Base-by-base conservation (phyloP, 139 green algal species). In the Auxenochlorella pyrenoidosa region DNA sequence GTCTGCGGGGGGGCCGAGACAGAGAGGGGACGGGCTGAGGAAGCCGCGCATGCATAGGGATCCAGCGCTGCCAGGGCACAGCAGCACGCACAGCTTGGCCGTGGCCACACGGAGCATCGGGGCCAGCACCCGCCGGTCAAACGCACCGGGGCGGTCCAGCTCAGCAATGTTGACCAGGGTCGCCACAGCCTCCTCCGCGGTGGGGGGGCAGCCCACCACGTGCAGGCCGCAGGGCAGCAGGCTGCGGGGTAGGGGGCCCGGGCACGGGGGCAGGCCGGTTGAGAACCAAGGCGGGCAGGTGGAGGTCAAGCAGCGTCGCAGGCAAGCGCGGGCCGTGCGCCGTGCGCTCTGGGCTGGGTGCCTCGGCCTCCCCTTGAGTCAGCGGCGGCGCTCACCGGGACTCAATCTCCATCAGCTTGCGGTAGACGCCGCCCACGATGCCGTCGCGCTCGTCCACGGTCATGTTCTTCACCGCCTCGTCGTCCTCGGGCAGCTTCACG, bases 371-470 rank as follows among this genome's bases (percentile, higher is more conserved):
- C n/a, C 12, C 47, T 12, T 58, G 47, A 12, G 47, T 6, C 8
- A 18, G 47, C 47, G 8, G 12, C 47, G 12, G 12, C 6, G 47
- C 54, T 18, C 15, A 73, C 68, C 97, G 93, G 51, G 93, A 97
- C 95, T 99, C 97, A 82, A 99, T 99, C 94, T 99, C 98, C 97
- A 99, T 99, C 68, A 99, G 94, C 87, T 93, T 95, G 87, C 87
- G 86, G 94, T 98, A 98, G 68, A 97, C 94, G 65, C 40, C 84
- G n/a, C 84, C 96, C 15, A 98, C 91, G 28, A 98, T 88, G 40
- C 75, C 34, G 92, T 98, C 96, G 40, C 96, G 93, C 79, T 96
- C 91, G 28, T 99, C 97, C 40, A 95, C 26, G 19, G 75, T 88
- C 43, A 99, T 87, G 2, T 94, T 92, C 85, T 93, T 93, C 47